Percentiles rank a stretch among this genome's conserved stretches.
phyloP scores from a whole-genome alignment of 2,329 filamentous ascomycete species.

The Monascus ruber region DNA sequence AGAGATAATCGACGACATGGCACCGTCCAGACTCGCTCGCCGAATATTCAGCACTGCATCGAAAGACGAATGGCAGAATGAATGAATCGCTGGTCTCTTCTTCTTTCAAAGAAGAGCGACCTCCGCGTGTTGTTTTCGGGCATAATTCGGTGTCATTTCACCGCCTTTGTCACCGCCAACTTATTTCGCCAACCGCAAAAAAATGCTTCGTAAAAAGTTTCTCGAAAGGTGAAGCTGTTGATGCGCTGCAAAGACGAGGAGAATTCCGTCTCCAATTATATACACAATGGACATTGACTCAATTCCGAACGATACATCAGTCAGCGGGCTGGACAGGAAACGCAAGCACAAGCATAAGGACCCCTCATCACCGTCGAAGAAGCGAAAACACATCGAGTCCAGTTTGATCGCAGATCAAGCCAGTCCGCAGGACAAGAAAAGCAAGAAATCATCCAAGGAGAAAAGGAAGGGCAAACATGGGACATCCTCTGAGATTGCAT shows the following conservation, averaged over 20 bases:
- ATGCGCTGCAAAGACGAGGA: too few relatives aligned
- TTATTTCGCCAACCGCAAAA: not conserved
- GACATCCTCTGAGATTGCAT: constrained; percentile 8
- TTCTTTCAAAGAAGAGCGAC: too few relatives aligned
- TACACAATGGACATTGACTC: constrained; percentile 25
- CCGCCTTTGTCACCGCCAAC: constrained; percentile 19
- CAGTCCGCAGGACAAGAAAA: constrained; percentile 16
- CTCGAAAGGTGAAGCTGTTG: constrained; percentile 12
- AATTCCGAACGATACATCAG: constrained; percentile 15
- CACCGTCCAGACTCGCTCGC: too few relatives aligned
- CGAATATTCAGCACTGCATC: too few relatives aligned
- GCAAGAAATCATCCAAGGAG: constrained; percentile 10
- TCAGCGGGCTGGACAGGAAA: constrained; percentile 24
- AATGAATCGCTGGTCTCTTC: too few relatives aligned
- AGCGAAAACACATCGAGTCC: constrained; percentile 26
- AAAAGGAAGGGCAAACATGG: constrained; percentile 27
- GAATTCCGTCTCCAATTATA: not conserved
- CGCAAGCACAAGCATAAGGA: constrained; percentile 38
- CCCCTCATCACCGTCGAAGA: constrained; percentile 28
- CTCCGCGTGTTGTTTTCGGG: too few relatives aligned
- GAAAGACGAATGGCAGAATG: too few relatives aligned
- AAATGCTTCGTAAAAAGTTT: not conserved
- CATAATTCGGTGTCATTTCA: constrained; percentile 3
- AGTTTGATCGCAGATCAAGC: constrained; percentile 9
- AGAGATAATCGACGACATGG: constrained; percentile 40